Base-by-base conservation (phyloP, 805 yeast genomes). In the Candida berthetii region DNA sequence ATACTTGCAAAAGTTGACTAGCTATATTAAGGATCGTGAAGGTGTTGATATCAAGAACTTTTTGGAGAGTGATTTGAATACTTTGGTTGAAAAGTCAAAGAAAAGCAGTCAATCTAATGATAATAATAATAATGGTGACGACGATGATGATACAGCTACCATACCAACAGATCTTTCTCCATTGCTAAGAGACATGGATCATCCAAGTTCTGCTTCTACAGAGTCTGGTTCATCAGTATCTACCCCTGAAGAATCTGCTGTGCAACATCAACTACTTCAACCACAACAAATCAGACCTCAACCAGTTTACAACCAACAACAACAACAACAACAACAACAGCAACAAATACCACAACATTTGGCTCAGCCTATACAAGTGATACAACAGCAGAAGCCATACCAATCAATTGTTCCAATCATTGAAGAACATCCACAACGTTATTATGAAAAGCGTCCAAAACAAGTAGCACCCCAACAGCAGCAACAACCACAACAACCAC, bases 1-100 rank as follows among this genome's bases (percentile, higher is more conserved):
- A 28, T 56, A 55, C 37, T 42, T 56, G 8, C 55, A 54, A 38
- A 49, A 50, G 34, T 38, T 56, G 11, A 48, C 50, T 2, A 41
- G 46, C 6, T 42, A 53, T 46, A 47, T 55, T 27, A 49, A 51
- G 41, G 45, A 47, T 24, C 36, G 48, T n/a, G 51, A 52, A 9
- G 51, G 50, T 9, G 38, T 50, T 13, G 52, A 52, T 22, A 46
- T 54, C 48, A 49, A 49, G 4, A 41, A 41, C 16, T 47, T 53
- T 31, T 34, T 53, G 9, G 39, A 38, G 3, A 45, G 41, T 29
- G 50, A 51, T 24, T 42, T 49, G 29, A 51, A 45, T n/a, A 43
- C 22, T 27, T 15, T 27, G 16, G 7, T 27, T 9, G 29, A 27
- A 27, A 27, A 27, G 13, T 27, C 32, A 7, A 22, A 31, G 20